Evolutionary conservation across 2,329 filamentous ascomycete genomes (phyloP).

Genomic region (Furcasterigmium furcatum): DNA sequence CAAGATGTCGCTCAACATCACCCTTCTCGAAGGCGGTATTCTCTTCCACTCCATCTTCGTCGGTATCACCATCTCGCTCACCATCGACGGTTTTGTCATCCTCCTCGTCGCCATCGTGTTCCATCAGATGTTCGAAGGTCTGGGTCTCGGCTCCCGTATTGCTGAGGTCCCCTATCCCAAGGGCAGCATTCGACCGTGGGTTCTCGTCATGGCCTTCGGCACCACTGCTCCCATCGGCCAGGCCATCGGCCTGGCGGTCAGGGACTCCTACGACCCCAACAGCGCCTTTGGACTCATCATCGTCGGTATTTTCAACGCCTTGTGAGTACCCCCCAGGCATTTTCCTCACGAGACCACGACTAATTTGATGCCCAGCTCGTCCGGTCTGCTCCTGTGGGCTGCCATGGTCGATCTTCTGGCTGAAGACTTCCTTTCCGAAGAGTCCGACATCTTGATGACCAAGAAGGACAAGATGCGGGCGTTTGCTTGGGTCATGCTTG

Average conservation of each 20-base stretch:
- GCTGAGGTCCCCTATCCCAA: constrained; percentile 60
- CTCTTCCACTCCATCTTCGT: constrained; percentile 78
- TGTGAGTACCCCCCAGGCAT: constrained; percentile 34
- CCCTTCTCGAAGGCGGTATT: constrained; percentile 73
- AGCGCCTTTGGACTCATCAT: constrained; percentile 62
- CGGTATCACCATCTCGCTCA: constrained; percentile 69
- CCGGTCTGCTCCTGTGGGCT: constrained; percentile 58
- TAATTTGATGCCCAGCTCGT: constrained; percentile 47
- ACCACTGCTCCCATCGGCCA: constrained; percentile 79
- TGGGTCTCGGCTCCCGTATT: constrained; percentile 69
- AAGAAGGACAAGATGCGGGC: constrained; percentile 50
- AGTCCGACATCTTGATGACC: constrained; percentile 45
- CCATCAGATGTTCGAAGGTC: constrained; percentile 68
- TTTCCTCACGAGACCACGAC: neutral
- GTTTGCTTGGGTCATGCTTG: constrained; percentile 46
- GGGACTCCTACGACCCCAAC: constrained; percentile 58
- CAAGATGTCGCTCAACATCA: constrained; percentile 69
- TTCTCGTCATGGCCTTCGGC: constrained; percentile 61
- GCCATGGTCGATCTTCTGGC: constrained; percentile 61
- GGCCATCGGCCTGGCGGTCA: constrained; percentile 58
- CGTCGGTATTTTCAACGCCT: constrained; percentile 63
- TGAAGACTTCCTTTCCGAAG: constrained; percentile 62
- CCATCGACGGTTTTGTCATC: constrained; percentile 63
- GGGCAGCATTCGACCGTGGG: constrained; percentile 55
- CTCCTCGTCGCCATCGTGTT: constrained; percentile 68